Conservation (phyloP, 1,284 basidiomycete genomes). For the Abortiporus biennis region DNA sequence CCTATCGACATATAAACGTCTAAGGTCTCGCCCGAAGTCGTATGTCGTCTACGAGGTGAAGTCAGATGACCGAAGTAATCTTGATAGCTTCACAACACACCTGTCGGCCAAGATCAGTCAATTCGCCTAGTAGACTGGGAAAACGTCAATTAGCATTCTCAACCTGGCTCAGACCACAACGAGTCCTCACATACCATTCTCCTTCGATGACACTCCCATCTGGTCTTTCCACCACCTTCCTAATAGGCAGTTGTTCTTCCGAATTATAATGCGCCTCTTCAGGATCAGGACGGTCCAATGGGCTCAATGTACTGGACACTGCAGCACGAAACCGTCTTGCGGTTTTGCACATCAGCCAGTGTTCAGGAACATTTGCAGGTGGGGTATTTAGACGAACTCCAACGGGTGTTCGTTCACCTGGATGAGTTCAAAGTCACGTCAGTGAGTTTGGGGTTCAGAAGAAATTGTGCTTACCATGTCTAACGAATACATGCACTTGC, state of each 20-base stretch:
- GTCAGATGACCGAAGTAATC: background rate
- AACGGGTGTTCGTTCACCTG: constrained; percentile 72
- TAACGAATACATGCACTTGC: constrained; percentile 69
- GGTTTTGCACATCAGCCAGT: constrained; percentile 66
- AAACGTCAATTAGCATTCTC: background rate
- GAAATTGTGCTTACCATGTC: constrained; percentile 54
- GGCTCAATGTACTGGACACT: constrained; percentile 28
- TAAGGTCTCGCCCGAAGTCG: constrained; percentile 54
- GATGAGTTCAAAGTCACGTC: background rate
- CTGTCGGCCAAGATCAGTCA: constrained; percentile 73
- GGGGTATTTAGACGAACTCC: constrained; percentile 54
- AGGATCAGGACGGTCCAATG: no score
- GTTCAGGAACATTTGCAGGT: constrained; percentile 59
- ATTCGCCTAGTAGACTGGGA: constrained; percentile 64
- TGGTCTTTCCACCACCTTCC: constrained; percentile 46
- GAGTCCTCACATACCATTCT: constrained; percentile 48
- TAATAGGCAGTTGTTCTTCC: constrained; percentile 20
- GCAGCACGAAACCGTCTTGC: constrained; percentile 48
- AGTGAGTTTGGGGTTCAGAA: background rate
- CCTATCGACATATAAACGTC: constrained; percentile 69
- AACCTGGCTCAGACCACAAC: background rate
- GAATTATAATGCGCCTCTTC: constrained; percentile 7
- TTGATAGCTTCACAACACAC: no score
- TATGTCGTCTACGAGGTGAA: constrained; percentile 52
- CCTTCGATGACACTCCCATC: constrained; percentile 50